A percentile compares a stretch with the other conserved stretches of the same genome.
These are phyloP conservation scores for Passalora sequoiae DNA, from an alignment of 2,329 filamentous ascomycete species.

Conservation along the genomic window DNA sequence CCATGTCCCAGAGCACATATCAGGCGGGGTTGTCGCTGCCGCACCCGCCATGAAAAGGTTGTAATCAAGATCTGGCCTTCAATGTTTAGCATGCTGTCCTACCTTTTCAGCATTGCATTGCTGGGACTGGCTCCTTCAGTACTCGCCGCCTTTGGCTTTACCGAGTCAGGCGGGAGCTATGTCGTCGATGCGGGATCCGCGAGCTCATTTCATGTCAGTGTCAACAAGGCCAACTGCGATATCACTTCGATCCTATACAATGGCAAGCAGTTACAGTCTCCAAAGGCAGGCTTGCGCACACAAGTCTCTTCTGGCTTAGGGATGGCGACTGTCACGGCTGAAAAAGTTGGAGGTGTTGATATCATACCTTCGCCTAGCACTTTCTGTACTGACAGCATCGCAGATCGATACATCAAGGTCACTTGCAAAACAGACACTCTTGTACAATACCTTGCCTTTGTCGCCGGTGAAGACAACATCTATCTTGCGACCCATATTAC, in stretches of 20 bases:
- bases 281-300: slow-evolving; percentile 8
- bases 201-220: slow-evolving; percentile 7
- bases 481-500: slow-evolving; percentile 20
- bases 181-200: slow-evolving; percentile 12
- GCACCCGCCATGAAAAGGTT: too few relatives aligned
- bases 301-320: slow-evolving; percentile 16
- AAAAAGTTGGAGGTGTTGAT: slow-evolving; percentile 7
- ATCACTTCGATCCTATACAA: slow-evolving; percentile 11
- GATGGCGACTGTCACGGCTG: slow-evolving; percentile 11
- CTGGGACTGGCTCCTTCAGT: slow-evolving; percentile 5
- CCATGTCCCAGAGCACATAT: too few relatives aligned
- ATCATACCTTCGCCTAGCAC: neutral
- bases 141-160: slow-evolving; percentile 12
- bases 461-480: slow-evolving; percentile 13
- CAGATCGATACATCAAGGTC: slow-evolving; percentile 17
- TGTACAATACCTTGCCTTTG: slow-evolving; percentile 13
- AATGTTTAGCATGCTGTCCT: neutral
- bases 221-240: slow-evolving; percentile 16
- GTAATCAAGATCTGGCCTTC: neutral
- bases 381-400: neutral
- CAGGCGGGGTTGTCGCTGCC: too few relatives aligned
- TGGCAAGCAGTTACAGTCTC: slow-evolving; percentile 10
- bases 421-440: slow-evolving; percentile 13
- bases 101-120: neutral
- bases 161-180: slow-evolving; percentile 10